A percentile compares a stretch with the other conserved stretches of the same genome.
phyloP scores from a whole-genome alignment of 179 eudicot genomes.

The Kewa caespitosa region DNA sequence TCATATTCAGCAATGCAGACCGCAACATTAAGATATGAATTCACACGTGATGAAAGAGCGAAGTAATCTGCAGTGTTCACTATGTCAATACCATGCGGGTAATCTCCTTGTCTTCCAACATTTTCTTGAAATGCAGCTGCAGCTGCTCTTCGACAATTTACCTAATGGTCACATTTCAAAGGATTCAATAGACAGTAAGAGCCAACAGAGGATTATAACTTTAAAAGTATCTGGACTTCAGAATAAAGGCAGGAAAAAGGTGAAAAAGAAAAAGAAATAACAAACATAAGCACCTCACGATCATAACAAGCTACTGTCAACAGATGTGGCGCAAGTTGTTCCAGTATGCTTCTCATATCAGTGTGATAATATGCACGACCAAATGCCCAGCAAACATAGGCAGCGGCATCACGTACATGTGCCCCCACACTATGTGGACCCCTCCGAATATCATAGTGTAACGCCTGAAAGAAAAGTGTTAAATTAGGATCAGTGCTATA shows the following conservation, averaged over 20 bases:
- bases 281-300: slow-evolving; percentile 77
- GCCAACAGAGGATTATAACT: slow-evolving; percentile 9
- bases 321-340: slow-evolving; percentile 90
- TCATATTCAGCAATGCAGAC: slow-evolving; percentile 83
- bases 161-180: slow-evolving; percentile 45
- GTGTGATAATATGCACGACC: slow-evolving; percentile 88
- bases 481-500: slow-evolving; percentile 2
- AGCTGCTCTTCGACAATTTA: slow-evolving; percentile 98
- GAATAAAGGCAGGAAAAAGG: no score
- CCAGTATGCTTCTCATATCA: slow-evolving; percentile 78
- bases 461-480: slow-evolving; percentile 48
- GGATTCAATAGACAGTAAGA: slow-evolving; percentile 14
- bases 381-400: slow-evolving; percentile 99
- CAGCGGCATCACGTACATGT: slow-evolving; percentile 99
- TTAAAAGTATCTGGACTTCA: slow-evolving; percentile 14
- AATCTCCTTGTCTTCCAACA: slow-evolving; percentile 95
- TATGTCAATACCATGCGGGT: slow-evolving; percentile 95
- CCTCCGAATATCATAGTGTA: slow-evolving; percentile 94
- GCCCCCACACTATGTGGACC: slow-evolving; percentile 99
- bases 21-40: slow-evolving; percentile 86
- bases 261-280: slow-evolving; percentile 2
- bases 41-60: slow-evolving; percentile 77
- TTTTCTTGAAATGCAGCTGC: slow-evolving; percentile 99
- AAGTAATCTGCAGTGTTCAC: slow-evolving; percentile 96
- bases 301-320: slow-evolving; percentile 93